Base-by-base conservation (phyloP, 306 rosid species). In the Mimosa bimucronata region DNA sequence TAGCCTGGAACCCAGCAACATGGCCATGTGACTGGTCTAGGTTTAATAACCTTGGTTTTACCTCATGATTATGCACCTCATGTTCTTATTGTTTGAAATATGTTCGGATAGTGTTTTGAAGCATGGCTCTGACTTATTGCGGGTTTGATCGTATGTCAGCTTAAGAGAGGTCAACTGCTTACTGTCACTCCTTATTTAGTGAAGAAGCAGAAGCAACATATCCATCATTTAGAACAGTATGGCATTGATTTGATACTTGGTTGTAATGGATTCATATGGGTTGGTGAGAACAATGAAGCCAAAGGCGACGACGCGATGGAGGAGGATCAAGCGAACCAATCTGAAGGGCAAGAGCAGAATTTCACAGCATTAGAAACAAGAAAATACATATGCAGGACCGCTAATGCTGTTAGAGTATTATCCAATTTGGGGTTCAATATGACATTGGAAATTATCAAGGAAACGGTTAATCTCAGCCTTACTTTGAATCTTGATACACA, bases 141-240 rank as follows among this genome's bases (percentile, higher is more conserved):
- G 77, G 48, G 26, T 74, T 67, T 16, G 21, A 42, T 76, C 76
- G 40, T 66, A 40, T 80, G 46, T 46, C 97, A 92, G 97, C 97
- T 92, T 75, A 89, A 80, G 73, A 90, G 90, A 83, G 98, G 98
- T 67, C 98, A 95, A 77, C 61, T 95, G 84, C 89, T 95, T 18
- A 84, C 86, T 3, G 88, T 91, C 42, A 71, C 97, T 19, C 91
- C 98, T 42, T 92, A 92, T 80, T 85, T 92, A 65, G 92, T 91
- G 80, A 95, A 92, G 94, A 91, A 94, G 84, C 91, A 92, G 45
- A 92, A 95, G 62, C 98, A 89, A 55, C 98, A 95, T 87, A 92
- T 92, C 78, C 98, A 95, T 84, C 86, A 90, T 86, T 79, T 92
- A 50, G 96, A 90, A 64, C 83, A 90, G 81, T 88, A 86, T 46